Evolutionary conservation across 2,329 filamentous ascomycete genomes (phyloP).

Genomic region (Colletotrichum spinosum): DNA sequence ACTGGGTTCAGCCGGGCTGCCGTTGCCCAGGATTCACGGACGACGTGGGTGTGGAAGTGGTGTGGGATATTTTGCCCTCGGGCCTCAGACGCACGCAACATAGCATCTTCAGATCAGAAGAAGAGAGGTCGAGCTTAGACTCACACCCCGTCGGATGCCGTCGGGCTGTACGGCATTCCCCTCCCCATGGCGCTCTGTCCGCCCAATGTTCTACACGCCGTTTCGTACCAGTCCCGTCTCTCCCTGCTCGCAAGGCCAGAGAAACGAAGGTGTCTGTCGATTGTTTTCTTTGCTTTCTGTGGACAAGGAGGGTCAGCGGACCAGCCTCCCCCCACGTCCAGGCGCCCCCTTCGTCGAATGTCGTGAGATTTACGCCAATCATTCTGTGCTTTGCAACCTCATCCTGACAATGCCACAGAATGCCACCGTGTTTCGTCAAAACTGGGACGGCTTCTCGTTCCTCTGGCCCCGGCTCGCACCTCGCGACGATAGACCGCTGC

Average conservation of each 20-base stretch:
- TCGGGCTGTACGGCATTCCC: slow-evolving; percentile 24
- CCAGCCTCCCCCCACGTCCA: background rate
- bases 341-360: slow-evolving; percentile 21
- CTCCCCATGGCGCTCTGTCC: slow-evolving; percentile 20
- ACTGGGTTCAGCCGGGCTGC: slow-evolving; percentile 4
- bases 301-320: slow-evolving; percentile 17
- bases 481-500: background rate
- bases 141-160: slow-evolving; percentile 12
- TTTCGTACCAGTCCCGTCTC: slow-evolving; percentile 20
- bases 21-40: slow-evolving; percentile 21
- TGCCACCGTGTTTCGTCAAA: slow-evolving; percentile 25
- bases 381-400: background rate
- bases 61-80: slow-evolving; percentile 11
- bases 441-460: slow-evolving; percentile 2
- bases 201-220: slow-evolving; percentile 9
- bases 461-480: background rate
- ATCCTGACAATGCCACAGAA: slow-evolving; percentile 2
- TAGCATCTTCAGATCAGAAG: no score
- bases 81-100: slow-evolving; percentile 10
- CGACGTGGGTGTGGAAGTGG: slow-evolving; percentile 7
- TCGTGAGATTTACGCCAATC: slow-evolving; percentile 24
- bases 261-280: slow-evolving; percentile 8
- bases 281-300: background rate
- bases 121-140: slow-evolving; percentile 9
- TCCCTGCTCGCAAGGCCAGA: slow-evolving; percentile 24